phyloP scores from a whole-genome alignment of 2,329 filamentous ascomycete species.

The Cadophora luteo-olivacea region DNA sequence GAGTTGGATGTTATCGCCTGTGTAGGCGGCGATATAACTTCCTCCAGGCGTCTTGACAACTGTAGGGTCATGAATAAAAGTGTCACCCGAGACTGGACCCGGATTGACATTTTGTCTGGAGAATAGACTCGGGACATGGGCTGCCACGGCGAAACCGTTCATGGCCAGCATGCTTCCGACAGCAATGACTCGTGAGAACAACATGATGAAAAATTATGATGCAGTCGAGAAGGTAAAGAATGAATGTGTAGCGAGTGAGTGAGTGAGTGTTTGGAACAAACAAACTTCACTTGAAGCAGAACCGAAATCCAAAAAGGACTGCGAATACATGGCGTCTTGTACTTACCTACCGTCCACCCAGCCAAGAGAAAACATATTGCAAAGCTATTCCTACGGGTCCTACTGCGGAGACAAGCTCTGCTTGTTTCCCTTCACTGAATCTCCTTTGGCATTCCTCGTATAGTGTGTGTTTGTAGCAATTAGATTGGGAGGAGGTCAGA shows the following conservation, averaged over 20 bases:
- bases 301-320: neutral
- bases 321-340: neutral
- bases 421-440: neutral
- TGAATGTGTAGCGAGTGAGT: neutral
- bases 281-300: neutral
- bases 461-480: too few species aligned
- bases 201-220: neutral
- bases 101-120: constrained; percentile 4
- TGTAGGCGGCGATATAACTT: neutral
- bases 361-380: too few species aligned
- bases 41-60: constrained; percentile 1
- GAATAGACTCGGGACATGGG: neutral
- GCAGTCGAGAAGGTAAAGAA: too few species aligned
- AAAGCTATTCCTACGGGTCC: too few species aligned
- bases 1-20: neutral
- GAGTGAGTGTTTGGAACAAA: too few species aligned
- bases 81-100: neutral
- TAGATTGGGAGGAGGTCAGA: too few species aligned
- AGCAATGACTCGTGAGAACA: neutral
- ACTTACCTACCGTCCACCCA: neutral
- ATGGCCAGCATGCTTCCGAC: constrained; percentile 1
- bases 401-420: neutral
- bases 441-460: too few species aligned
- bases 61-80: constrained; percentile 13
- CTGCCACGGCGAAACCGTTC: neutral